Base-by-base conservation (phyloP, 139 green algal species). In the Auxenochlorella pyrenoidosa region DNA sequence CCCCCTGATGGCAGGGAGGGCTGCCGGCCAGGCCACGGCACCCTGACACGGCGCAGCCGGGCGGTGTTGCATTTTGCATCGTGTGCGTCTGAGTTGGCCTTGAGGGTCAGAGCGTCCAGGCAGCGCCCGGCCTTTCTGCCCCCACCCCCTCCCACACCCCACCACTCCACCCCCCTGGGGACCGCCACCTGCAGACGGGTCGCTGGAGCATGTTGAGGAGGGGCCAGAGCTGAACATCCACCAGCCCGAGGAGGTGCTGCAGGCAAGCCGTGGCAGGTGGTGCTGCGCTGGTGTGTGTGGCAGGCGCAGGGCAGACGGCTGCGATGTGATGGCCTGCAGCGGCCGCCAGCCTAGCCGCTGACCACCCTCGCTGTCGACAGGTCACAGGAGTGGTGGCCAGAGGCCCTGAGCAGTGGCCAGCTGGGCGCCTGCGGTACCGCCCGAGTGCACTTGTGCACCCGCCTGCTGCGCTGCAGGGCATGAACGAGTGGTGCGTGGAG, bases 401-500 rank as follows among this genome's bases (percentile, higher is more conserved):
- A n/a, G n/a, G n/a, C n/a, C n/a, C n/a, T 54, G 6, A 10, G 10
- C 47, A 54, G 47, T 6, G 10, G 47, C 47, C 47, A 54, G 47
- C 47, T 6, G 8, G 6, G 47, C 47, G 47, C 47, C 47, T 54
- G 47, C n/a, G 66, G 66, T 19, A 22, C 32, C 66, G 4, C 26
- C 66, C n/a, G 66, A 3, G 12, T 75, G 24, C 19, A 28, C 59
- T 68, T 68, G 59, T 54, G n/a, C n/a, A n/a, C 21, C 68, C 68
- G 16, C 68, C 32, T 38, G 68, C 68, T 43, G 12, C 26, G 41
- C 75, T 84, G 85, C 90, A 77, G 6, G 43, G n/a, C 71, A 99
- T 99, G 97, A 98, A 99, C 87, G 95, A 93, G 1, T 99, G 97
- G 97, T 98, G 95, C 87, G 87, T 92, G 43, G 92, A 98, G 89